Evolutionary conservation across 495 filamentous ascomycete species (phyloP), one percentile per base, ranked within the genome.

Genomic region (Hypomontagnella submonticulosa): DNA sequence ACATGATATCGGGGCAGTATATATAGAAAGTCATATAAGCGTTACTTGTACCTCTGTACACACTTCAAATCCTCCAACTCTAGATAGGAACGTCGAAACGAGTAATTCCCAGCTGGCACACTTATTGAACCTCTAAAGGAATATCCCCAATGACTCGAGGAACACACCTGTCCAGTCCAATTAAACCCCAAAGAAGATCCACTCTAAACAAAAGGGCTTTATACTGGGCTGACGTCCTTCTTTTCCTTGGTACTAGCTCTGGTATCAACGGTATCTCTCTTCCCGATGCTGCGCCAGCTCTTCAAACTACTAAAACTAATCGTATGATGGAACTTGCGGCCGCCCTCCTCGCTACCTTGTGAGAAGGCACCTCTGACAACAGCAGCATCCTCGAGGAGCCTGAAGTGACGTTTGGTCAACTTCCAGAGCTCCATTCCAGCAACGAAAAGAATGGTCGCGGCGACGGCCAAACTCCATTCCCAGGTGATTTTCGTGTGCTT

Each of bases 401-500:
- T 68, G 46, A 76, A 74, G 23, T 44, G 34, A 38, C 89, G 79
- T 79, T 92, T 92, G 33, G 73, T 65, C 43, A 75, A 82, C 75
- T 91, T 91, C 88, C 89, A 91, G 41, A 78, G 76, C 76, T 92
- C 89, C 33, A 90, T 78, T 40, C 87, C 84, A 0, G 76, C 49
- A 10, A 92, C 77, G 54, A 86, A 91, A 5, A 89, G 63, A 43
- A 88, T 68, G 8, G 83, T 84, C 54, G 87, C 86, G 13, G 80
- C 87, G 49, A 88, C 67, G 0, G 84, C 85, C 3, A 88, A 55
- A 15, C 79, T 85, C 90, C 90, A 92, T 71, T 92, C 89, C 90
- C 89, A 92, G 54, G 69, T 82, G 47, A 93, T 91, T 16, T 79
- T 77, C n/a, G 76, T 81, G 71, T 93, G 90, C 74, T 90, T 91